Base-by-base conservation (phyloP, 805 yeast genomes). In the Metschnikowia colocasiae region DNA sequence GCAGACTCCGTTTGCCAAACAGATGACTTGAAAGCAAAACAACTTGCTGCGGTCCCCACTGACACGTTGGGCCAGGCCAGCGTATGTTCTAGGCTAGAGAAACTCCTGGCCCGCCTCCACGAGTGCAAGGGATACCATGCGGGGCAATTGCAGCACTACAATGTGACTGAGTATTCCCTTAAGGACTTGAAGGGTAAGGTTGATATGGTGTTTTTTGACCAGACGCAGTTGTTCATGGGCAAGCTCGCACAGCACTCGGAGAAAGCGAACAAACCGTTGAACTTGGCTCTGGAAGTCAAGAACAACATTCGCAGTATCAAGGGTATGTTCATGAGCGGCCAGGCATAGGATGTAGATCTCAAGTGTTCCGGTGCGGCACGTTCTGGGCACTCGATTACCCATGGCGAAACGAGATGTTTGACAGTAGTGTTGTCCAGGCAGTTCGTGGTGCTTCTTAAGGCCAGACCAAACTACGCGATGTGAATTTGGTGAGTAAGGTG, bases 271-370 rank as follows among this genome's bases (percentile, higher is more conserved):
- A 36, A 51, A 32, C 34, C 50, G 7, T 20, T 42, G 33, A 67
- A 67, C 46, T 52, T 70, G 51, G 65, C 66, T 1, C 54, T 59
- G 13, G 75, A 69, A 30, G 62, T 64, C 23, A 67, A 62, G 51
- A 65, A 61, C 45, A 71, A 66, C 42, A 66, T 72, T n/a, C 58
- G 76, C 44, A 58, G 67, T 40, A 67, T 72, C 34, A 72, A 72
- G 57, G 76, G 76, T n/a, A 51, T 68, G 55, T 71, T 55, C 48
- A 71, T 72, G 73, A 71, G 74, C 53, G 76, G 76, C 0, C 65
- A 67, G 44, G 67, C 55, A 3, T 66, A 50, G 19, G 36, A 6
- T 19, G 16, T 29, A 8, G 12, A 6, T 8, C 6, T 13, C 13
- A 2, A 1, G 6, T 7, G 16, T 13, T 1, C 16, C 6, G 13